Evolutionary conservation across 441 rosid genomes (phyloP), one percentile per base, ranked within the genome.

Genomic region (Macaranga tanarius): DNA sequence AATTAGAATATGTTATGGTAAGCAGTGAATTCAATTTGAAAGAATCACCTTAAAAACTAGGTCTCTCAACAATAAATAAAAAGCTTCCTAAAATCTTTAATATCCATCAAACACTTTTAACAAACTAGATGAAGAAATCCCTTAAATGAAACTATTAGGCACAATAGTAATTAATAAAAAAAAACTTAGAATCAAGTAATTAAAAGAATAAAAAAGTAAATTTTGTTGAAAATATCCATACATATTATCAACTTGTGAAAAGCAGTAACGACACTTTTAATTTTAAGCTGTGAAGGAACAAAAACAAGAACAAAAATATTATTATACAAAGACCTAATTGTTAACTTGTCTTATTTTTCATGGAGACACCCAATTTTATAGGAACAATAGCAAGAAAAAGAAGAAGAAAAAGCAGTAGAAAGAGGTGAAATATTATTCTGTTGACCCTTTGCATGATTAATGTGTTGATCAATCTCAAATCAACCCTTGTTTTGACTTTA

Each of bases 41-140:
- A 45, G 65, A 65, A 23, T 65, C 64, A 91, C 97, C 97, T 90
- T 86, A 84, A 90, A 80, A 19, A 81, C 57, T 26, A 93, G 87
- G 40, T 91, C 96, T 2, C 78, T 91, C 80, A 73, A 88, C 74
- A 93, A 78, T 65, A 88, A 26, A 74, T 74, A 83, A 79, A 87
- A 85, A 74, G 92, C 92, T 65, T 89, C 91, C 58, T 70, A 79
- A 75, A 87, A 84, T 75, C 83, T 86, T 47, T 81, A 86, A 54
- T 77, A 42, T 76, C 79, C 88, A 76, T 79, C 81, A 74, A 81
- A 42, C 2, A 84, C 74, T 17, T 86, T 86, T 77, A 87, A 92
- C 72, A 74, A 73, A 87, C 89, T 79, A 70, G 54, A 56, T 1
- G 84, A 75, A 69, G 81, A 69, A 80, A 73, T 19, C 26, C 69